These are phyloP conservation scores for Butyriboletus loyo DNA, from an alignment of 768 basidiomycete species.

Conservation along the genomic window DNA sequence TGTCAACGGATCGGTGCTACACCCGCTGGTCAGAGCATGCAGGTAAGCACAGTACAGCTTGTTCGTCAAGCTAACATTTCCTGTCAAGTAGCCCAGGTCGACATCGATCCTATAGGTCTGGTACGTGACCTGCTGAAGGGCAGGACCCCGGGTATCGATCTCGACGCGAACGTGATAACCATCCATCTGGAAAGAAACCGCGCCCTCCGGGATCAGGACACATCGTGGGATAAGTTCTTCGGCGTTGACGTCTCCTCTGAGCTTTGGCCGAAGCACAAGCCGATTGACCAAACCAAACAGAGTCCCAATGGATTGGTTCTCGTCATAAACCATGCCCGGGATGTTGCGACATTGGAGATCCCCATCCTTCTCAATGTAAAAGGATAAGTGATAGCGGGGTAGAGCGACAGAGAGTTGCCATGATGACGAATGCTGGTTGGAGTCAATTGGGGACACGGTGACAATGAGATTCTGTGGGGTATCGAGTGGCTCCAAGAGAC, in stretches of 20 bases:
- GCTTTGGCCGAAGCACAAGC: slow-evolving; percentile 38
- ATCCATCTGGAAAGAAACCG: slow-evolving; percentile 11
- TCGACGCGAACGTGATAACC: slow-evolving; percentile 18
- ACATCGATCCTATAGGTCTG: slow-evolving; percentile 31
- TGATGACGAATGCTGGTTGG: neutral
- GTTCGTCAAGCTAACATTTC: slow-evolving; percentile 26
- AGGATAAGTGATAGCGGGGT: slow-evolving; percentile 39
- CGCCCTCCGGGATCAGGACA: slow-evolving; percentile 41
- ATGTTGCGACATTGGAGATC: slow-evolving; percentile 41
- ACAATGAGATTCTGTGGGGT: slow-evolving; percentile 14
- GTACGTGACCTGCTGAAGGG: slow-evolving; percentile 13
- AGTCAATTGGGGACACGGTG: neutral
- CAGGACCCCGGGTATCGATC: neutral
- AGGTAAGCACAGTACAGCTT: slow-evolving; percentile 40
- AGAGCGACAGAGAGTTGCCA: slow-evolving; percentile 28
- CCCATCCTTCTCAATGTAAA: slow-evolving; percentile 31
- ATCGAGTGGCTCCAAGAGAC: slow-evolving; percentile 13
- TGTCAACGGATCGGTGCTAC: slow-evolving; percentile 43
- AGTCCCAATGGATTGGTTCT: slow-evolving; percentile 39
- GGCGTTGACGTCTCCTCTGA: neutral
- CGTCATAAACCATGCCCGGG: slow-evolving; percentile 41
- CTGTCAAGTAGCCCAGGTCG: slow-evolving; percentile 28
- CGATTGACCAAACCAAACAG: slow-evolving; percentile 42
- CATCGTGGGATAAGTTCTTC: slow-evolving; percentile 10
- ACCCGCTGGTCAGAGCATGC: slow-evolving; percentile 43